phyloP scores from a whole-genome alignment of 257 asterid species.

The Solanum sparsipilum region DNA sequence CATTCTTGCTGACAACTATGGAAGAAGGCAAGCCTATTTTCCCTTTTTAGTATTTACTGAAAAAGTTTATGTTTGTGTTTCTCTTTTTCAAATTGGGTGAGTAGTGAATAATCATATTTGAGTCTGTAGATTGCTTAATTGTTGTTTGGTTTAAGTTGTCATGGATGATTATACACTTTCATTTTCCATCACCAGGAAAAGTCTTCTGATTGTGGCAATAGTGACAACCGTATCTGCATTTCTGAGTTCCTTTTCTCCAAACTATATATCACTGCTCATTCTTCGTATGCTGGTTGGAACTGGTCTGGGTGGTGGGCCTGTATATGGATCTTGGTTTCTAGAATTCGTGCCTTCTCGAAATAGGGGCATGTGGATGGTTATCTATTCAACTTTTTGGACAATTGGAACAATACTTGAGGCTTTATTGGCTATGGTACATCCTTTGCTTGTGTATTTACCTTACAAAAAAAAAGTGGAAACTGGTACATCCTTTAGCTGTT shows the following conservation, averaged over 20 bases:
- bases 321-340: constrained; percentile 73
- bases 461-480: not conserved
- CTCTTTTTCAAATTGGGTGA: not conserved
- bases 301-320: constrained; percentile 82
- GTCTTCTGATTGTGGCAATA: constrained; percentile 53
- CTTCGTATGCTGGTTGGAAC: constrained; percentile 58
- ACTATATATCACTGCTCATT: constrained; percentile 38
- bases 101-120: not conserved
- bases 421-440: constrained; percentile 64
- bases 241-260: constrained; percentile 55
- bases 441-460: not conserved
- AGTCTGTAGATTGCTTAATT: not conserved
- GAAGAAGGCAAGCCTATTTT: constrained; percentile 50
- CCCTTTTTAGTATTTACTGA: not conserved
- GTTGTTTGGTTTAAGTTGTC: not conserved
- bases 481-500: constrained; percentile 26
- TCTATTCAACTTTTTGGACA: constrained; percentile 60
- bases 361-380: constrained; percentile 76
- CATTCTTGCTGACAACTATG: constrained; percentile 43
- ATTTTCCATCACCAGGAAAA: constrained; percentile 40
- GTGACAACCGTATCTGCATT: constrained; percentile 47
- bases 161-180: not conserved
- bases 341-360: constrained; percentile 67
- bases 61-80: not conserved
- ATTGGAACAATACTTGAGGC: constrained; percentile 75